phyloP scores from a whole-genome alignment of 352 stramenopile genomes.

The Phytophthora europaea region DNA sequence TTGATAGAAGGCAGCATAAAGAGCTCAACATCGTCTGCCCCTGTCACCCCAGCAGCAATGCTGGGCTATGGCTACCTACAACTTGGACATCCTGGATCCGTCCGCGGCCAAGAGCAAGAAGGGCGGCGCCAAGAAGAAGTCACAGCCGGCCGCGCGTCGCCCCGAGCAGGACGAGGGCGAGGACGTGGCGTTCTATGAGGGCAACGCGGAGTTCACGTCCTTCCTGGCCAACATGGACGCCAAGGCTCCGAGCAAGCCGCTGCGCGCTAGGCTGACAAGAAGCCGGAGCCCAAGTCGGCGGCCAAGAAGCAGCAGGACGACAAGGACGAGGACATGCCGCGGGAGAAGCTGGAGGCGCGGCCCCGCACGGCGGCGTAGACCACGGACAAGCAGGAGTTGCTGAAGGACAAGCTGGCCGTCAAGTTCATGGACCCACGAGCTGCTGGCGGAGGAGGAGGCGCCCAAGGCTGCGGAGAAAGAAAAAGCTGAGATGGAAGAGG shows the following conservation, averaged over 20 bases:
- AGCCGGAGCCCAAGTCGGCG: conserved; percentile 33
- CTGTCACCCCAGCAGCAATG: conserved; percentile 60
- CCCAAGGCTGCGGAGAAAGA: conserved; percentile 41
- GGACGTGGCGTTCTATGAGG: conserved; percentile 79
- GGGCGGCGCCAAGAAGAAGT: conserved; percentile 34
- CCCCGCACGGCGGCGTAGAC: conserved; percentile 74
- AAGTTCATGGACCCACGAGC: conserved; percentile 91
- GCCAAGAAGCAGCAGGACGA: conserved; percentile 40
- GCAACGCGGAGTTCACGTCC: conserved; percentile 72
- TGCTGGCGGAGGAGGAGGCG: conserved; percentile 59
- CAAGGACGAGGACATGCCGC: conserved; percentile 57
- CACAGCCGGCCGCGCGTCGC: conserved; percentile 24
- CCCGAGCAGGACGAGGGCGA: conserved; percentile 49
- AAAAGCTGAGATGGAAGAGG: conserved; percentile 43
- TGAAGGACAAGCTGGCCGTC: conserved; percentile 82
- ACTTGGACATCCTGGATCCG: conserved; percentile 67
- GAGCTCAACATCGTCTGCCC: conserved; percentile 60
- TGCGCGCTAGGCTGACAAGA: conserved; percentile 52
- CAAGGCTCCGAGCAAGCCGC: conserved; percentile 64
- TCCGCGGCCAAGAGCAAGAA: conserved; percentile 39
- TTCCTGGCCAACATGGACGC: conserved; percentile 88
- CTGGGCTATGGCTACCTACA: conserved; percentile 66
- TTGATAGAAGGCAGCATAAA: conserved; percentile 57
- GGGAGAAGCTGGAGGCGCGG: conserved; percentile 83
- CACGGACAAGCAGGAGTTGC: conserved; percentile 61